Evolutionary conservation across 2,329 filamentous ascomycete genomes (phyloP), one percentile per base, ranked within the genome.

Genomic region (Fusarium coffeatum): DNA sequence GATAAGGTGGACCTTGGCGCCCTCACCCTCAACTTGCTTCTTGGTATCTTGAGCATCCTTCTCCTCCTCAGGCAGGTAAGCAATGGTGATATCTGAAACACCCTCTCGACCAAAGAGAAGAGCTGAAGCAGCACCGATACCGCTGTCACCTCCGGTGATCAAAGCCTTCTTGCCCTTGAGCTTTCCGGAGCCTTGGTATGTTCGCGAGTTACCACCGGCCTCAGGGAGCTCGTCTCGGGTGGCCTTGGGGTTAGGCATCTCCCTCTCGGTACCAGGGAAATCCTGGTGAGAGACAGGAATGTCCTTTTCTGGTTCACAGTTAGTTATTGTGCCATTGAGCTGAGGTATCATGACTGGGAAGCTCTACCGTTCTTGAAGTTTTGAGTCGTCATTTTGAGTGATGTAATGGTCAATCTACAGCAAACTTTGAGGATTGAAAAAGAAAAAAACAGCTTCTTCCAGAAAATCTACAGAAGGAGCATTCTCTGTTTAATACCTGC

Each of bases 71-170:
- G 90, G 89, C 1, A 94, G 84, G 74, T 96, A 93, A 6, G 88
- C 87, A 70, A 96, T 93, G 61, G 92, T 84, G 53, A 86, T 88
- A 67, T 92, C 88, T 3, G 67, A 70, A 16, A 92, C 92, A 8
- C 92, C 93, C 79, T 96, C 93, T 85, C 93, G 91, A 41, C 92
- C 92, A 73, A 91, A 96, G 1, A 96, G 84, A 18, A 95, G 85
- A 2, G 93, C 92, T 2, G 90, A 88, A 2, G 93, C 89, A 40
- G 92, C 88, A 9, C 93, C 92, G 69, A 96, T 95, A 3, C 93
- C 92, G 9, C 88, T 90, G 79, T 95, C 92, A 6, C 93, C 93
- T 18, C 92, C 92, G 0, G 93, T 95, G 74, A 96, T 95, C 61
- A 96, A 80, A 10, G 92, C 92, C 63, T 88, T 92, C 80, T 91